Conservation (phyloP, 225 moss, liverwort and hornwort genomes). For the Sphagnum contortum region DNA sequence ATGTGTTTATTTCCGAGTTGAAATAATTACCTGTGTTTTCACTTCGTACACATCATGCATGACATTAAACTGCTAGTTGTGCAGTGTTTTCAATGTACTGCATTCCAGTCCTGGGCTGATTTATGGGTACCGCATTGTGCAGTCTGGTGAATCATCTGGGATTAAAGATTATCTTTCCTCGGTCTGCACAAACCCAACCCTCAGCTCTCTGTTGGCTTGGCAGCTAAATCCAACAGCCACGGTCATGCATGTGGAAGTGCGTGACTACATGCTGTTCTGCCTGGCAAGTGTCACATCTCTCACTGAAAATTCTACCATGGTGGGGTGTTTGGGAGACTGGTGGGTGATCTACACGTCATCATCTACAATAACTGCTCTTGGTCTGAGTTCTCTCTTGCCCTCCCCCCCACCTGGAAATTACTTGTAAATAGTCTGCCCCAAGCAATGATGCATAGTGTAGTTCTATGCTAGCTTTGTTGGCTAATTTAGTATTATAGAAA, state of each 20-base stretch:
- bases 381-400: conserved; percentile 33
- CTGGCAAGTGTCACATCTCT: conserved; percentile 73
- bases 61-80: too few species aligned
- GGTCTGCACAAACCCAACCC: not conserved
- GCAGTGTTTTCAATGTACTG: too few species aligned
- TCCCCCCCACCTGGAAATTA: conserved; percentile 6
- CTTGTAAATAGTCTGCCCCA: not conserved
- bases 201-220: not conserved
- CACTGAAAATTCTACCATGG: conserved; percentile 49
- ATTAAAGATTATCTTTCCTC: too few species aligned
- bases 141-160: too few species aligned
- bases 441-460: too few species aligned
- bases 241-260: conserved; percentile 84
- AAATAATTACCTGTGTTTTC: too few species aligned
- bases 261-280: conserved; percentile 73
- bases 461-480: too few species aligned
- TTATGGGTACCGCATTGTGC: too few species aligned
- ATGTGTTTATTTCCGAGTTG: not conserved
- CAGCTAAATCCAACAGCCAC: conserved; percentile 34
- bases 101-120: too few species aligned
- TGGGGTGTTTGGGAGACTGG: conserved; percentile 83
- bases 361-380: conserved; percentile 53
- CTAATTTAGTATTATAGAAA: too few species aligned
- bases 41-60: too few species aligned
- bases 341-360: conserved; percentile 78